Conservation (phyloP, 2,329 filamentous ascomycete genomes). For the Bisporella sp. region DNA sequence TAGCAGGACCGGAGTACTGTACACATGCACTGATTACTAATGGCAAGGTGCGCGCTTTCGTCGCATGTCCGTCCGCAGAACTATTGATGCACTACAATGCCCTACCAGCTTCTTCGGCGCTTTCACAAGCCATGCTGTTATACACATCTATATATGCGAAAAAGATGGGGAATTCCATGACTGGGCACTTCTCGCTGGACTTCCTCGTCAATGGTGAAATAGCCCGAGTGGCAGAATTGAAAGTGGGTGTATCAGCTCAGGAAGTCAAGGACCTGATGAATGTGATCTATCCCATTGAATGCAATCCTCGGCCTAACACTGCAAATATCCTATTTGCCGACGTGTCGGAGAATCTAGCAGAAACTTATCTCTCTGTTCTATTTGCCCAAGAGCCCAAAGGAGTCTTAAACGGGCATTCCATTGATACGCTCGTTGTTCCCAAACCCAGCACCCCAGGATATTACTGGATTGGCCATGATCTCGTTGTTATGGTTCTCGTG, state of each 20-base stretch:
- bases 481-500: slow-evolving; percentile 44
- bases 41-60: slow-evolving; percentile 58
- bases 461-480: slow-evolving; percentile 65
- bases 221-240: slow-evolving; percentile 2
- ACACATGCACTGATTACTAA: slow-evolving; percentile 63
- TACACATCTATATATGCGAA: slow-evolving; percentile 56
- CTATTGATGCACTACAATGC: slow-evolving; percentile 61
- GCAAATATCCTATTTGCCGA: slow-evolving; percentile 54
- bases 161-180: slow-evolving; percentile 43
- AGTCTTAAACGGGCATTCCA: slow-evolving; percentile 4
- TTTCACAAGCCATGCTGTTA: slow-evolving; percentile 53
- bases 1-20: slow-evolving; percentile 58
- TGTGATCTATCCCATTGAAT: slow-evolving; percentile 60
- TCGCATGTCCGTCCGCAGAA: slow-evolving; percentile 56
- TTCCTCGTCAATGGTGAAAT: slow-evolving; percentile 51
- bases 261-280: slow-evolving; percentile 22
- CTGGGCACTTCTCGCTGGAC: slow-evolving; percentile 67
- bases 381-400: slow-evolving; percentile 15
- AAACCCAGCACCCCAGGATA: slow-evolving; percentile 29
- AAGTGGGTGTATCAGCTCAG: neutral
- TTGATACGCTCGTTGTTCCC: slow-evolving; percentile 15
- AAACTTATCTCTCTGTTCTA: slow-evolving; percentile 45
- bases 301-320: slow-evolving; percentile 63
- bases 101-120: slow-evolving; percentile 44
- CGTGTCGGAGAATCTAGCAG: slow-evolving; percentile 34